Conservation (phyloP, 257 asterid species). For the Petunia secreta region DNA sequence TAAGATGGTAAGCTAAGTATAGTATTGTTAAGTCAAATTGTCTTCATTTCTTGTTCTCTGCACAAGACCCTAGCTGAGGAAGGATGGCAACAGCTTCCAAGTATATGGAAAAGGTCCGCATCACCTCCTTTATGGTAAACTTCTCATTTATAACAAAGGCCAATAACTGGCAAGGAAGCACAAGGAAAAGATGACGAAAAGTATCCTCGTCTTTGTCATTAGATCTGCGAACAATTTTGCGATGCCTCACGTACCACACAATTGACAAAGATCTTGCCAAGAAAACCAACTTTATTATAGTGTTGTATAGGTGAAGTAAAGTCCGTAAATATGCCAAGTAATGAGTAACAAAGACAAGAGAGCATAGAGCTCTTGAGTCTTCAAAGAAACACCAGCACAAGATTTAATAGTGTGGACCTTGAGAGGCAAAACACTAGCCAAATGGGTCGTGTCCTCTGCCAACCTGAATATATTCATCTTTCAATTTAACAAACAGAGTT, state of each 20-base stretch:
- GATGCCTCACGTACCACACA: slow-evolving; percentile 78
- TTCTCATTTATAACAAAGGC: slow-evolving; percentile 65
- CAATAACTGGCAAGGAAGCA: slow-evolving; percentile 65
- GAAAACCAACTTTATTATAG: slow-evolving; percentile 77
- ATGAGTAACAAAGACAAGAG: slow-evolving; percentile 74
- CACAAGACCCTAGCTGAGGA: slow-evolving; percentile 72
- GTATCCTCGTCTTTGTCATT: slow-evolving; percentile 83
- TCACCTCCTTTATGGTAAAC: slow-evolving; percentile 69
- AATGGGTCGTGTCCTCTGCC: slow-evolving; percentile 87
- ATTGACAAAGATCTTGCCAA: slow-evolving; percentile 81
- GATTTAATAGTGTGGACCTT: slow-evolving; percentile 85
- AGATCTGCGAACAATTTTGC: slow-evolving; percentile 77
- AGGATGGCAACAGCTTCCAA: too few species aligned
- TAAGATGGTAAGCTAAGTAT: too few species aligned
- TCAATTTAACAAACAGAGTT: not conserved
- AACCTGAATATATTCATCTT: slow-evolving; percentile 80
- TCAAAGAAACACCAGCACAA: slow-evolving; percentile 59
- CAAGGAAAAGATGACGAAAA: slow-evolving; percentile 69
- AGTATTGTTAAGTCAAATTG: slow-evolving; percentile 79
- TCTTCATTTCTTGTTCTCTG: slow-evolving; percentile 83
- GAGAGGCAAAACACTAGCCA: slow-evolving; percentile 80
- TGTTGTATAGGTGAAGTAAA: slow-evolving; percentile 67
- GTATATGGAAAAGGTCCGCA: slow-evolving; percentile 37
- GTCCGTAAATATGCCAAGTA: slow-evolving; percentile 71
- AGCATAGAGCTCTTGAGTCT: not conserved